Conservation (phyloP, 768 basidiomycete species). For the Amanita pallidorosea region DNA sequence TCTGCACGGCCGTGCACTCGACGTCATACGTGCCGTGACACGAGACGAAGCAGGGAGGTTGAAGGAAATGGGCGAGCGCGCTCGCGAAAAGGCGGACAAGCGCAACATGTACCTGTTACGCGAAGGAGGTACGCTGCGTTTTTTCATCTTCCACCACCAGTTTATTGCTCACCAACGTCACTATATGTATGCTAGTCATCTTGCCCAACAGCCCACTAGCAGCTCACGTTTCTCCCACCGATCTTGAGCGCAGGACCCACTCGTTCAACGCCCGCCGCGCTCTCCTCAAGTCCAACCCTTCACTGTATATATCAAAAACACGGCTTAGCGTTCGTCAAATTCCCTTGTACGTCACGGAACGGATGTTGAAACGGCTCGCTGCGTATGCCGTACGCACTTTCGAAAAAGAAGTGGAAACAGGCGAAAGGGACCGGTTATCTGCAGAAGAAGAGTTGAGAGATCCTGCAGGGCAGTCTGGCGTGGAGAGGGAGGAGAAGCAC, state of each 20-base stretch:
- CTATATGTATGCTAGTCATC: conserved; percentile 49
- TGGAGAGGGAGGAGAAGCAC: conserved; percentile 10
- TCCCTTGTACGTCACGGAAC: conserved; percentile 83
- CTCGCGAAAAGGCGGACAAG: conserved; percentile 85
- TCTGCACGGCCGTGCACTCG: conserved; percentile 85
- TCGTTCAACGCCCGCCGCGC: conserved; percentile 81
- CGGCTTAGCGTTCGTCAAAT: conserved; percentile 92
- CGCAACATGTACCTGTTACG: conserved; percentile 91
- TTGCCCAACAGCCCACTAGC: conserved; percentile 82
- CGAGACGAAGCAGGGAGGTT: conserved; percentile 81
- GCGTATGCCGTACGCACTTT: conserved; percentile 74
- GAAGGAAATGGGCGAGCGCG: conserved; percentile 79
- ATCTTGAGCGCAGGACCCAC: conserved; percentile 75
- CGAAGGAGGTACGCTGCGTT: conserved; percentile 70
- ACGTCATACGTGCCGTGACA: conserved; percentile 84
- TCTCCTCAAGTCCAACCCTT: conserved; percentile 84
- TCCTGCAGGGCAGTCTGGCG: conserved; percentile 11
- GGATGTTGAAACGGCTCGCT: conserved; percentile 79
- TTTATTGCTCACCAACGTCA: too few relatives aligned
- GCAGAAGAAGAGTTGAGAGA: conserved; percentile 66
- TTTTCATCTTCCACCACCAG: conserved; percentile 2
- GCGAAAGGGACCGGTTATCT: conserved; percentile 46
- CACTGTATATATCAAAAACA: conserved; percentile 88
- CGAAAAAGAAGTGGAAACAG: conserved; percentile 63
- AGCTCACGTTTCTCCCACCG: conserved; percentile 52